These are phyloP conservation scores for Sporothrix dimorphospora DNA, from an alignment of 2,329 filamentous ascomycete species.

Conservation along the genomic window DNA sequence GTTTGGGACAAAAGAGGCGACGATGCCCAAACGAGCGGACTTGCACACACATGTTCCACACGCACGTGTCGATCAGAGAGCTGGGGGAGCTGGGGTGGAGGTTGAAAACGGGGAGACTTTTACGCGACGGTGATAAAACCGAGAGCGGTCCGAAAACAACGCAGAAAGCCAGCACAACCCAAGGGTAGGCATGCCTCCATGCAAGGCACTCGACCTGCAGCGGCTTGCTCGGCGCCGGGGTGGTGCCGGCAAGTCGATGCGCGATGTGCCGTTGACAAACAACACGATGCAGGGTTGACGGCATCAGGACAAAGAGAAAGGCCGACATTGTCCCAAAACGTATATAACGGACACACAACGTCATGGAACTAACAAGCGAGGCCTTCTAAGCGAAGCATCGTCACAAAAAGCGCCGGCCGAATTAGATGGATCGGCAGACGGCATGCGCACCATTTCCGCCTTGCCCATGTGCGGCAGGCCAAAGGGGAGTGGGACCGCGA, in stretches of 20 bases:
- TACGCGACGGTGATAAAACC: no score
- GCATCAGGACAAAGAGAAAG: neutral
- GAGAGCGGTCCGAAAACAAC: slow-evolving; percentile 21
- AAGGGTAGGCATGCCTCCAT: neutral
- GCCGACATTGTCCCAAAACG: neutral
- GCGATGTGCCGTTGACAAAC: neutral
- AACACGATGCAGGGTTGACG: no score
- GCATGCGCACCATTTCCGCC: neutral
- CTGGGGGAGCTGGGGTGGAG: no score
- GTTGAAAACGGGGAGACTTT: no score
- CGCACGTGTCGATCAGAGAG: slow-evolving; percentile 1
- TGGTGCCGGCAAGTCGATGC: slow-evolving; percentile 23
- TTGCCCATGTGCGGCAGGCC: neutral
- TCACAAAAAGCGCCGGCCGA: neutral
- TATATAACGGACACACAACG: neutral
- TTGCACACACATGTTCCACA: neutral
- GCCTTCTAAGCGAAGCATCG: neutral
- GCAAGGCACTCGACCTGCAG: neutral
- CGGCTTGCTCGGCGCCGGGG: slow-evolving; percentile 25
- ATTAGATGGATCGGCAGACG: neutral
- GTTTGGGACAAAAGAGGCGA: neutral
- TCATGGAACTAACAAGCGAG: neutral
- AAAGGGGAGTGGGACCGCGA: neutral
- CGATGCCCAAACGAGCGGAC: neutral
- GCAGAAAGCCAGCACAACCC: neutral